Evolutionary conservation across 805 yeast species (phyloP).

Genomic region (Candida montana): DNA sequence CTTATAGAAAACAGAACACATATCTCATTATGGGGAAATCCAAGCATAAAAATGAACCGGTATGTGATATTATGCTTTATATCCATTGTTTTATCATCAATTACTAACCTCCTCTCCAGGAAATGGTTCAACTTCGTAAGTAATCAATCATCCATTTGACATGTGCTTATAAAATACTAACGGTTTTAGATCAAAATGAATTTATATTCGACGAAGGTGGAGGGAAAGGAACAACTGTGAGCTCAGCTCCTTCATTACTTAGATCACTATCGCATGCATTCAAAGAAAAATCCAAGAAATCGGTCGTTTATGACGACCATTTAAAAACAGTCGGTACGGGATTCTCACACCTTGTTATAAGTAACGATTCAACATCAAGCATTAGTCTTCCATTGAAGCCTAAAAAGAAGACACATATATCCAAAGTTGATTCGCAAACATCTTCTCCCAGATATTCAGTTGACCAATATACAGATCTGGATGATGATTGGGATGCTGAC

Average conservation of each 20-base stretch:
- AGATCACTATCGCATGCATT: slow-evolving; percentile 23
- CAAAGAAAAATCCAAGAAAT: slow-evolving; percentile 22
- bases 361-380: slow-evolving; percentile 16
- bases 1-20: too few relatives aligned
- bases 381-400: slow-evolving; percentile 14
- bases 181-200: slow-evolving; percentile 38
- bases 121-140: slow-evolving; percentile 34
- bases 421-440: slow-evolving; percentile 11
- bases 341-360: slow-evolving; percentile 47
- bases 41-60: slow-evolving; percentile 15
- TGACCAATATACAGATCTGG: slow-evolving; percentile 58
- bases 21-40: slow-evolving; percentile 14
- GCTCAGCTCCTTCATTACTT: slow-evolving; percentile 33
- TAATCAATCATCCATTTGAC: slow-evolving; percentile 4
- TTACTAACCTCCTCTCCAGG: slow-evolving; percentile 21
- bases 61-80: slow-evolving; percentile 2
- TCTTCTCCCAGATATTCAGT: slow-evolving; percentile 24
- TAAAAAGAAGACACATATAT: slow-evolving; percentile 2
- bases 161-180: slow-evolving; percentile 3
- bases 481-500: slow-evolving; percentile 92
- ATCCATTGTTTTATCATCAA: neutral
- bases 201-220: slow-evolving; percentile 66
- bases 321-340: slow-evolving; percentile 48
- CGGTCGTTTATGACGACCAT: slow-evolving; percentile 29
- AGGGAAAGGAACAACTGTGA: slow-evolving; percentile 56